These are phyloP conservation scores for Xylaria grammica DNA, from an alignment of 495 filamentous ascomycete species.

Conservation along the genomic window DNA sequence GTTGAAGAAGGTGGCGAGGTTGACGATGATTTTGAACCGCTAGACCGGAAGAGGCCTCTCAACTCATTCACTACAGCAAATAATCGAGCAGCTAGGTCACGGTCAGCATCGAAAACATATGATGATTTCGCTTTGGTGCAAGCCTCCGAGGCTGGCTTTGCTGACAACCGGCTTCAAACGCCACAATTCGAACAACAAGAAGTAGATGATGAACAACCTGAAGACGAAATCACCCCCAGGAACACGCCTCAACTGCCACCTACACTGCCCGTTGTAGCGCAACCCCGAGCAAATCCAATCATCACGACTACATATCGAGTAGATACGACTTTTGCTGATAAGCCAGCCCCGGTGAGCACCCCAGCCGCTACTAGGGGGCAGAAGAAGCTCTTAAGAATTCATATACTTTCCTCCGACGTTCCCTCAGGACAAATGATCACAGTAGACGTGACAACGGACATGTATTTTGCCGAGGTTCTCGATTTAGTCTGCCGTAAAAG, in stretches of 20 bases:
- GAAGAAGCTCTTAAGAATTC: slow-evolving; percentile 77
- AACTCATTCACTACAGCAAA: slow-evolving; percentile 90
- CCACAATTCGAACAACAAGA: slow-evolving; percentile 66
- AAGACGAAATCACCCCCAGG: slow-evolving; percentile 45
- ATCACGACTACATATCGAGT: slow-evolving; percentile 61
- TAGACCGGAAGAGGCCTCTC: slow-evolving; percentile 78
- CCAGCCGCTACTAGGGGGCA: slow-evolving; percentile 60
- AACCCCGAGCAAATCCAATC: slow-evolving; percentile 63
- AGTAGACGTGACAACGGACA: slow-evolving; percentile 87
- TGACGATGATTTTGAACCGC: slow-evolving; percentile 91
- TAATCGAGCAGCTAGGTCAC: slow-evolving; percentile 69
- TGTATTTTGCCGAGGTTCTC: slow-evolving; percentile 90
- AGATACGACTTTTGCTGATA: slow-evolving; percentile 66
- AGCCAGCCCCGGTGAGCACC: slow-evolving; percentile 68
- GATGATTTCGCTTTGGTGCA: slow-evolving; percentile 93
- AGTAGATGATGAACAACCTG: slow-evolving; percentile 44
- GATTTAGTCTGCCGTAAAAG: slow-evolving; percentile 90
- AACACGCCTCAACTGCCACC: slow-evolving; percentile 52
- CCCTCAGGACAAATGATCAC: slow-evolving; percentile 67
- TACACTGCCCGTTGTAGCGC: slow-evolving; percentile 30
- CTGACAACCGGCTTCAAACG: slow-evolving; percentile 76
- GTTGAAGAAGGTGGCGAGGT: slow-evolving; percentile 87
- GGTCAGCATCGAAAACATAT: slow-evolving; percentile 81
- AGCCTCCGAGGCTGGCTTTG: slow-evolving; percentile 75
- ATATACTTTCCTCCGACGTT: slow-evolving; percentile 78